A percentile compares a stretch with the other conserved stretches of the same genome.
phyloP scores from a whole-genome alignment of 2,329 filamentous ascomycete genomes.

The Penicillium occitanis region DNA sequence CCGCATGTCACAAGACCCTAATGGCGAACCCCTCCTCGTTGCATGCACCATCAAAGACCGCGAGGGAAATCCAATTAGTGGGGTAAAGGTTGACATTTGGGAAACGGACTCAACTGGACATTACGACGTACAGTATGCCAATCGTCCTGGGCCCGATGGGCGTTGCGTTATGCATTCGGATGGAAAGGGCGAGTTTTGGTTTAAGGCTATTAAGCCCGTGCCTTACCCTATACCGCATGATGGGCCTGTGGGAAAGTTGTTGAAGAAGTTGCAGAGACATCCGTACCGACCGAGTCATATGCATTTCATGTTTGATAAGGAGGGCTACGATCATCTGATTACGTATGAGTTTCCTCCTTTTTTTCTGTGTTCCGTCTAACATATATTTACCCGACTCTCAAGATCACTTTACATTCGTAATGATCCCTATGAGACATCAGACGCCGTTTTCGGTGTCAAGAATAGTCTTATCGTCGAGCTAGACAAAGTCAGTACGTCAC shows the following conservation, averaged over 20 bases:
- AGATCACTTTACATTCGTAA: constrained; percentile 70
- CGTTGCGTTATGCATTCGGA: constrained; percentile 70
- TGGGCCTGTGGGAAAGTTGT: constrained; percentile 74
- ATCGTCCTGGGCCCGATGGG: constrained; percentile 63
- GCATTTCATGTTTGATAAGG: constrained; percentile 85
- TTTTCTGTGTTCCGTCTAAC: too few relatives aligned
- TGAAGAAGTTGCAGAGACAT: constrained; percentile 67
- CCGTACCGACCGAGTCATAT: constrained; percentile 70
- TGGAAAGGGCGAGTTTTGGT: constrained; percentile 74
- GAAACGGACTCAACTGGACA: constrained; percentile 63
- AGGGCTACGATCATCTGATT: constrained; percentile 74
- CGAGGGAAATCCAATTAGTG: constrained; percentile 60
- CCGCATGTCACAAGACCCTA: constrained; percentile 45
- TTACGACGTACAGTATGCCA: constrained; percentile 76
- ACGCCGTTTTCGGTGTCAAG: constrained; percentile 86
- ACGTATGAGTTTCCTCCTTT: too few relatives aligned
- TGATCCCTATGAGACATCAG: constrained; percentile 78
- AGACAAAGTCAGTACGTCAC: constrained; percentile 52
- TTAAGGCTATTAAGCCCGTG: constrained; percentile 79
- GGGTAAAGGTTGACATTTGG: constrained; percentile 78
- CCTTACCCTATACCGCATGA: constrained; percentile 83
- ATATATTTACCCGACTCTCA: too few relatives aligned
- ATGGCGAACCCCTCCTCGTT: constrained; percentile 69
- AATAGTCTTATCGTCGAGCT: constrained; percentile 64
- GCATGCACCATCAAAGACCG: constrained; percentile 71